Evolutionary conservation across 306 rosid genomes (phyloP), one percentile per base, ranked within the genome.

Genomic region (Prunus campanulata): DNA sequence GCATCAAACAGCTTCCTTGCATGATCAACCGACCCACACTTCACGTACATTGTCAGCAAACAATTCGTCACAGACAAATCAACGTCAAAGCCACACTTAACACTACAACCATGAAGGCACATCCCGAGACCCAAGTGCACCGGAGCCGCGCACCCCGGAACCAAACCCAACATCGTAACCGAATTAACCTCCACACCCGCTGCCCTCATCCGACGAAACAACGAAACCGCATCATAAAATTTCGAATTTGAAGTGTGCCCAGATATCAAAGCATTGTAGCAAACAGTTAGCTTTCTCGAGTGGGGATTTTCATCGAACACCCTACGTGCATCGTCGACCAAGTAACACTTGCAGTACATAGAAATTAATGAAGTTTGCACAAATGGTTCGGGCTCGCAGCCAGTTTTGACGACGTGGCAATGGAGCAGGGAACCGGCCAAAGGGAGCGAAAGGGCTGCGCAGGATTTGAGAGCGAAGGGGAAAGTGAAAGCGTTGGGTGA

Each of bases 381-480:
- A 19, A 85, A 94, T 11, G 97, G 97, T 48, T 94, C 97, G 47
- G 84, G 81, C 11, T 82, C 82, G 39, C 89, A 90, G 0, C 97
- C 98, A 25, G 91, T 77, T 86, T 84, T 87, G 81, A 90, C n/a
- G 13, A 90, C 86, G 29, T 94, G 97, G 71, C 85, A 79, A 47
- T 94, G 98, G 83, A 94, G 77, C 15, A 84, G 90, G 4, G 83
- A 77, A 0, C 90, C 98, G 18, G 85, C 77, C 19, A 85, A 51
- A 56, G 93, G 88, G 39, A 88, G 87, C 3, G 88, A 81, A 67
- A 91, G 91, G 25, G 86, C 74, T 47, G 96, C 96, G 66, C 93
- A 92, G 10, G 95, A 92, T 71, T 94, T 94, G 93, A 94, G 89
- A 60, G 83, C 89, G 60, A 90, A 88, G 3, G 98, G 97, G 78